These are phyloP conservation scores for Boletellus ananas DNA, from an alignment of 768 basidiomycete species.

Conservation along the genomic window DNA sequence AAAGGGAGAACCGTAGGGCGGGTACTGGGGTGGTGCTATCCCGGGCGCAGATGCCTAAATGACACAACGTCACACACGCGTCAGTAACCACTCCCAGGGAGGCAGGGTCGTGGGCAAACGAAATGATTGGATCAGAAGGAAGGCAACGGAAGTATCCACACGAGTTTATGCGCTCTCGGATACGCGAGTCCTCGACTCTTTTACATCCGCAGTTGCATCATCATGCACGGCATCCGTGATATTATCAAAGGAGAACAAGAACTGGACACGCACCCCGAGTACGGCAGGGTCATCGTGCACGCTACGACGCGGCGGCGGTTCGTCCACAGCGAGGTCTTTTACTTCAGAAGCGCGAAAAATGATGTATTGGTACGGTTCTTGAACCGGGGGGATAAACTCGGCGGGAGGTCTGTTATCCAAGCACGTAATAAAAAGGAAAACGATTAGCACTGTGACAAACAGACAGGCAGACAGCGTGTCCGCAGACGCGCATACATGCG, in stretches of 20 bases:
- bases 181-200: conserved; percentile 31
- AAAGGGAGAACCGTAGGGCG: conserved; percentile 30
- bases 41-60: conserved; percentile 49
- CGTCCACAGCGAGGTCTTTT: conserved; percentile 84
- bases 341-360: conserved; percentile 90
- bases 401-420: conserved; percentile 49
- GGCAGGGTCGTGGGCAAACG: not conserved
- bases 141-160: conserved; percentile 61
- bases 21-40: conserved; percentile 28
- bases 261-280: conserved; percentile 58
- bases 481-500: conserved; percentile 52
- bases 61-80: not conserved
- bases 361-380: conserved; percentile 84
- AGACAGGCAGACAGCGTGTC: conserved; percentile 23
- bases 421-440: conserved; percentile 1
- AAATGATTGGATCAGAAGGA: conserved; percentile 43
- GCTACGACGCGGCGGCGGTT: conserved; percentile 52
- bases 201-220: conserved; percentile 46
- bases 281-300: conserved; percentile 85
- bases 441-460: conserved; percentile 23
- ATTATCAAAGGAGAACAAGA: not conserved
- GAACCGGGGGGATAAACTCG: conserved; percentile 80
- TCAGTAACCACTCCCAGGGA: conserved; percentile 9
- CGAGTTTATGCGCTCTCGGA: conserved; percentile 43
- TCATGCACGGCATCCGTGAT: conserved; percentile 20